phyloP scores from a whole-genome alignment of 208 protist species.

The Leishmania tropica region DNA sequence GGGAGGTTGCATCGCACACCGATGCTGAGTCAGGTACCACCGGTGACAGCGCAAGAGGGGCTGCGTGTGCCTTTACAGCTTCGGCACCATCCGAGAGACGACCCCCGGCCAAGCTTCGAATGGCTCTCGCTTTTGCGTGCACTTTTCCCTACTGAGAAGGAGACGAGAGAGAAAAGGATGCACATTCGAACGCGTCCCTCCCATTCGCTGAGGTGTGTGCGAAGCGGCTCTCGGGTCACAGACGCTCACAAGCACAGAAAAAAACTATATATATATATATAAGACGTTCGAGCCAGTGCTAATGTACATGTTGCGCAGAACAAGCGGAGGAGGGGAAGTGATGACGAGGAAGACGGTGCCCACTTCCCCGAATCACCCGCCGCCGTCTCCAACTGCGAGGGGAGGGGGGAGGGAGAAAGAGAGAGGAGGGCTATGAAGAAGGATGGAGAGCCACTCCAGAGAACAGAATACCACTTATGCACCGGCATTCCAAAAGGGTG shows the following conservation, averaged over 20 bases:
- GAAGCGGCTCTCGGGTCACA: no score
- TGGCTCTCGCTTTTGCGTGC: background rate
- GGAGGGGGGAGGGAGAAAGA: background rate
- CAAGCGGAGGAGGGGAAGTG: background rate
- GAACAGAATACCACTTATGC: background rate
- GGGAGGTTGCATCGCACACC: background rate
- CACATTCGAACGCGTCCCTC: background rate
- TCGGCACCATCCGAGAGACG: background rate
- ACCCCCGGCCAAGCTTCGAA: background rate
- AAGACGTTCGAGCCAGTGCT: background rate
- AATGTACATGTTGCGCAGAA: background rate
- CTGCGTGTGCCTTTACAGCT: background rate
- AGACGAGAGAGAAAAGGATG: background rate
- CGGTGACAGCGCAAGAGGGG: background rate
- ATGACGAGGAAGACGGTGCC: background rate
- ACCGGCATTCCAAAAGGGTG: background rate
- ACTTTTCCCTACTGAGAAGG: background rate
- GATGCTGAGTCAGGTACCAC: background rate
- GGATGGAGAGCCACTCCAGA: background rate
- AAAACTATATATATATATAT: background rate
- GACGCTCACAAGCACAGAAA: constrained; percentile 2
- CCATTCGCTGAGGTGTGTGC: background rate
- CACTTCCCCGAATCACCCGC: background rate
- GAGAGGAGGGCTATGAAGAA: background rate
- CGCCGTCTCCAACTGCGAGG: background rate